A percentile compares a stretch with the other conserved stretches of the same genome.
These are phyloP conservation scores for Citrus maxima DNA, from an alignment of 345 rosid species.

Conservation along the genomic window DNA sequence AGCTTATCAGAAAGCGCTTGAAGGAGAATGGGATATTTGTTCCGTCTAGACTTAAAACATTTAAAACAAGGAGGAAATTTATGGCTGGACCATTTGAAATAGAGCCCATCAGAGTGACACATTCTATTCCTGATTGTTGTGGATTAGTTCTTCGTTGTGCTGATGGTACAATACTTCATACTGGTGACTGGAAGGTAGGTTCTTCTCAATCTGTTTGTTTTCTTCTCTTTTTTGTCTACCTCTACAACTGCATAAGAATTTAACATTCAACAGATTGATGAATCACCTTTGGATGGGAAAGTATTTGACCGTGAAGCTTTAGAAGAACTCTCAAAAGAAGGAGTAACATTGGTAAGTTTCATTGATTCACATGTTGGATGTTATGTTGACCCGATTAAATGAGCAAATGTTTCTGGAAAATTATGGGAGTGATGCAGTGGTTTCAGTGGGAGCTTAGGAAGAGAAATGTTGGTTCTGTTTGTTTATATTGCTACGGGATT, in stretches of 20 bases:
- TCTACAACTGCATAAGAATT: slow-evolving; percentile 24
- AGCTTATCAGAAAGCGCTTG: slow-evolving; percentile 93
- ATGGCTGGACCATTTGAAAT: slow-evolving; percentile 96
- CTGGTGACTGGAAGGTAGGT: slow-evolving; percentile 98
- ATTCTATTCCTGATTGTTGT: slow-evolving; percentile 98
- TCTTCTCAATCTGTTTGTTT: slow-evolving; percentile 4
- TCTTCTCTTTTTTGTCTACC: slow-evolving; percentile 8
- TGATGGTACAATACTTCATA: slow-evolving; percentile 98
- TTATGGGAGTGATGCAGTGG: slow-evolving; percentile 1
- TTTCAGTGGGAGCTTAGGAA: background rate
- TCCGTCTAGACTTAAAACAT: slow-evolving; percentile 84
- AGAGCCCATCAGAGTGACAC: slow-evolving; percentile 94
- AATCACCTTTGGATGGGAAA: slow-evolving; percentile 91
- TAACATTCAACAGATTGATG: slow-evolving; percentile 69
- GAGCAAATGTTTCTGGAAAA: background rate
- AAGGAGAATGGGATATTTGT: slow-evolving; percentile 93
- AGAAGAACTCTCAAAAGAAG: slow-evolving; percentile 95
- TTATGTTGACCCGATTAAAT: background rate
- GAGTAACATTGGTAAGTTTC: slow-evolving; percentile 81
- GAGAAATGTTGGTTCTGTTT: background rate
- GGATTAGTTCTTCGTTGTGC: slow-evolving; percentile 92
- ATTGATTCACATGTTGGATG: slow-evolving; percentile 8
- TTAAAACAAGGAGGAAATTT: slow-evolving; percentile 65
- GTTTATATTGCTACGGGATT: background rate
- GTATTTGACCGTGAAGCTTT: slow-evolving; percentile 77